Base-by-base conservation (phyloP, 1,284 basidiomycete species). In the Cryptococcus sp. region DNA sequence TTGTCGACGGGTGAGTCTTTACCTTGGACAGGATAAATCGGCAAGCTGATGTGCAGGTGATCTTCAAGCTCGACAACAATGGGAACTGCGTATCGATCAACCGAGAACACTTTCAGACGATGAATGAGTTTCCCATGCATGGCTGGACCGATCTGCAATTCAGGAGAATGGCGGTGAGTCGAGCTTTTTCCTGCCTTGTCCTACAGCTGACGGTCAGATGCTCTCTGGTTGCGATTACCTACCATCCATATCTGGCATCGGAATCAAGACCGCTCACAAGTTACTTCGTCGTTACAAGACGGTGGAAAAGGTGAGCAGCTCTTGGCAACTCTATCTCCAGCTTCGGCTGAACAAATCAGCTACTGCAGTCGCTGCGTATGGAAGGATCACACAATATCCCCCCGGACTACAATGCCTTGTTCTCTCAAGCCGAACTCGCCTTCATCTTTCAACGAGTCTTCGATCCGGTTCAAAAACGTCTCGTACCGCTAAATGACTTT, bases 221-320 rank as follows among this genome's bases (percentile, higher is more conserved):
- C 79, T 99, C 35, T 90, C 88, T 49, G 95, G 95, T 2, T 98
- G 95, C 69, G 95, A 99, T 71, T 99, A 99, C 70, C 80, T 97
- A 33, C 93, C 97, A 58, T 93, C 92, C 1, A 91, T 98, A 63
- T 90, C 84, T 65, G 94, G 94, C 1, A 77, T 99, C 31, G 95
- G 95, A 0, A 88, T 95, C 16, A 97, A 97, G 77, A 97, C 88
- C n/a, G 93, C 95, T 0, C 87, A 87, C 72, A 71, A 78, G 12
- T 74, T 97, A 50, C 72, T 98, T 55, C 78, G 84, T 61, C 87
- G 87, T 66, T 82, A 87, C 79, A 88, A 86, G 71, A 87, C 87
- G 0, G 83, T 86, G 14, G 89, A 94, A 58, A 87, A 86, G 68
- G 89, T 85, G 37, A 54, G 60, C 36, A 14, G 11, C 14, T 3